Evolutionary conservation across 495 filamentous ascomycete genomes (phyloP).

Genomic region (Trichoderma reesei): DNA sequence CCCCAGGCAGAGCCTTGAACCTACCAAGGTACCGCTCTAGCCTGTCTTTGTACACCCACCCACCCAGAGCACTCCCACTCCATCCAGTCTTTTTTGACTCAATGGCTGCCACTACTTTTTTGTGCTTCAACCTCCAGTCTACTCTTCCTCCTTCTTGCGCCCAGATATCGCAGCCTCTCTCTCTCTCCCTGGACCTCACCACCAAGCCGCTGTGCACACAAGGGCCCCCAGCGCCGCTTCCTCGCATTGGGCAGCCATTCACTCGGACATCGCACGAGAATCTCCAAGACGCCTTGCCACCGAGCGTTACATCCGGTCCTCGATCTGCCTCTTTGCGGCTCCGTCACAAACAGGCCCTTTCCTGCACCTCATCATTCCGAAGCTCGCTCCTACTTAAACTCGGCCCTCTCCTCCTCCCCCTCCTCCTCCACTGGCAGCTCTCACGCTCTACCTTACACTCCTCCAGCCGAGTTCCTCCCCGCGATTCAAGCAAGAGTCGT

Average conservation of each 20-base stretch:
- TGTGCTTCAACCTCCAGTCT: conserved; percentile 3
- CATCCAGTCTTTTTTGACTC: neutral
- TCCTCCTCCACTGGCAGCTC: neutral
- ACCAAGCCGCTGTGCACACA: neutral
- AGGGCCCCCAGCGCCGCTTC: neutral
- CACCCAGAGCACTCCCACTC: neutral
- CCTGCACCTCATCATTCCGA: neutral
- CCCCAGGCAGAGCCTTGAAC: neutral
- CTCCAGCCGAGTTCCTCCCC: neutral
- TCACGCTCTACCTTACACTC: neutral
- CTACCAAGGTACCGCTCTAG: neutral
- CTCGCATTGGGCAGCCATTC: neutral
- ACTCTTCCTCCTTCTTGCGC: neutral
- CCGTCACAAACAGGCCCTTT: neutral
- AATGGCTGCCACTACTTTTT: neutral
- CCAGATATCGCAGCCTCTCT: neutral
- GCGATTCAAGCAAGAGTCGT: neutral
- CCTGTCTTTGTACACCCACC: neutral
- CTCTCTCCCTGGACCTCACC: neutral
- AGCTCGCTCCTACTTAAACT: neutral
- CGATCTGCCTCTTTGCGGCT: conserved; percentile 8
- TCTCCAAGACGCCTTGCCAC: neutral
- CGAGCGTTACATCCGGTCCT: conserved; percentile 1
- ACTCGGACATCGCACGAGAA: conserved; percentile 1
- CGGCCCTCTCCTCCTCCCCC: neutral